Evolutionary conservation across 2,329 filamentous ascomycete species (phyloP), one percentile per base, ranked within the genome.

Genomic region (Gremmenia infestans): DNA sequence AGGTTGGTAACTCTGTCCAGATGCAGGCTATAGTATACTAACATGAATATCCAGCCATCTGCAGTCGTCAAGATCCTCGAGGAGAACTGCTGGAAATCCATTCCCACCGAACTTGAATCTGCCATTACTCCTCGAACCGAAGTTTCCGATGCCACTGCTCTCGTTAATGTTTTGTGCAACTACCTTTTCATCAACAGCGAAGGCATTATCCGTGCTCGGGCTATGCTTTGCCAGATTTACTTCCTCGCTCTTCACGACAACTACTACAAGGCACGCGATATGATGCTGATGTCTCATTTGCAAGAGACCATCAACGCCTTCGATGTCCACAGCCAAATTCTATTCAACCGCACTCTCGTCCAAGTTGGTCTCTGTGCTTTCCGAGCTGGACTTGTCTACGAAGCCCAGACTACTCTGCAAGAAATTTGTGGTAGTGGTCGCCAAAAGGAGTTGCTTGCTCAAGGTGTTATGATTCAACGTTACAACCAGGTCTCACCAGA

Each of bases 241-340:
- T 96, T 96, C 85, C 81, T 97, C 66, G 94, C 94, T 50, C 83
- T 99, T 52, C 94, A 99, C 75, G 92, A 97, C 75, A 87, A 96
- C 68, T 99, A 97, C 81, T 97, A 96, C 82, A 91, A 89, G 76
- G 89, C 94, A 68, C 89, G 94, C 64, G 95, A 99, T 74, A 93
- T 99, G 88, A 96, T 97, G 87, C 85, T 99, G 73, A 99, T 99
- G 91, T 99, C 94, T 17, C 94, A 99, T 78, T 79, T 99, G 71
- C 93, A 97, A 72, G 94, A 99, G 79, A 96, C 89, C 54, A 99
- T 99, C 72, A 83, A 84, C 76, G 95, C 89, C 76, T 99, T 99
- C 70, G 94, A 99, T 70, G 89, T 99, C 65, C 91, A 87, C 77
- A 96, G 91, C 54, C 94, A 99, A 76, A 99, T 99, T 60, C 86